Percentiles rank a stretch among this genome's conserved stretches.
phyloP scores from a whole-genome alignment of 1,284 basidiomycete species.

The Puccinia triticina region DNA sequence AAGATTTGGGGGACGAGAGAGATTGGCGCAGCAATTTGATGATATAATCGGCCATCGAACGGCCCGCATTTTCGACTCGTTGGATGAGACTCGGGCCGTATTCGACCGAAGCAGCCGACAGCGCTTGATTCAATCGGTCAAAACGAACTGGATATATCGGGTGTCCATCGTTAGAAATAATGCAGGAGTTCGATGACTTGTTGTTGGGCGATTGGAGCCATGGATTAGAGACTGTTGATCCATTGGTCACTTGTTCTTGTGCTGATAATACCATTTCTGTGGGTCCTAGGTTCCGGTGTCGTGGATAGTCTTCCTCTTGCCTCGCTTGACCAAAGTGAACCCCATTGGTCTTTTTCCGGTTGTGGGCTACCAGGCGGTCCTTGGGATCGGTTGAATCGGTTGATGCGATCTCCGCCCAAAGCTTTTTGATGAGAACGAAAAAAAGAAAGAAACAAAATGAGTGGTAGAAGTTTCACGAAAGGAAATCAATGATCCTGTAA shows the following conservation, averaged over 20 bases:
- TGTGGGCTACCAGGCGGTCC: constrained; percentile 40
- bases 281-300: constrained; percentile 37
- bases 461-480: background rate
- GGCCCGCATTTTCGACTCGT: constrained; percentile 42
- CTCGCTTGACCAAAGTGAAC: background rate
- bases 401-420: constrained; percentile 49
- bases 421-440: background rate
- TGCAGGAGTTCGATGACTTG: background rate
- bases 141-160: constrained; percentile 42
- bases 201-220: constrained; percentile 13
- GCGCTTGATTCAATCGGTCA: constrained; percentile 36
- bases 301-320: background rate
- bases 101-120: constrained; percentile 30
- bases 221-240: constrained; percentile 29
- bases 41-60: constrained; percentile 38
- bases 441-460: background rate
- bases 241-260: constrained; percentile 46
- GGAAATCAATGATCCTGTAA: background rate
- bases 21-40: constrained; percentile 20
- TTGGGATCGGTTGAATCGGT: constrained; percentile 43
- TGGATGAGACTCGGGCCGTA: constrained; percentile 43
- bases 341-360: constrained; percentile 44
- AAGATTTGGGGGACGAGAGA: background rate
- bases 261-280: constrained; percentile 44
- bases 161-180: constrained; percentile 33